A percentile compares a stretch with the other conserved stretches of the same genome.
Conservation (phyloP, 225 moss, liverwort and hornwort species). For the Sphagnum tenellum region DNA sequence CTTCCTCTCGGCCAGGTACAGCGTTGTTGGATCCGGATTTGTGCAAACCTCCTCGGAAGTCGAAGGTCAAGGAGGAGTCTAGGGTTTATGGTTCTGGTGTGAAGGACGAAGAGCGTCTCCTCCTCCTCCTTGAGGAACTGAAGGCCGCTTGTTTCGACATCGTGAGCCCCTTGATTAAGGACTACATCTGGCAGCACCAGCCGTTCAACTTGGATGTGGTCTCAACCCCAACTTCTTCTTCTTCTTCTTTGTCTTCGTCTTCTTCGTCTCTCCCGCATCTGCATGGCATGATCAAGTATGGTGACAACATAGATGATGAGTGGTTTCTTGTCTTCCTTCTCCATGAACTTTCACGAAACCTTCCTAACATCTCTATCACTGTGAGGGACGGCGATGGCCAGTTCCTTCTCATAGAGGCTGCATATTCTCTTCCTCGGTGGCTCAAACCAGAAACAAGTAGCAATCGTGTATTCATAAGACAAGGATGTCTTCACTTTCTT, state of each 20-base stretch:
- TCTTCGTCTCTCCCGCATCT: conserved; percentile 40
- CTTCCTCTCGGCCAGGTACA: neutral
- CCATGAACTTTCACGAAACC: conserved; percentile 30
- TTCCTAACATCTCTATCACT: conserved; percentile 41
- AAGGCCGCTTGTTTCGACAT: conserved; percentile 22
- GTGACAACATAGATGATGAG: conserved; percentile 91
- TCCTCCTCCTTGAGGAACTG: conserved; percentile 28
- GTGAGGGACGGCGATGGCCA: conserved; percentile 84
- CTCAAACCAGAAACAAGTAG: conserved; percentile 71
- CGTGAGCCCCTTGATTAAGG: conserved; percentile 31
- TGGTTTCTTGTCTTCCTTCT: conserved; percentile 74
- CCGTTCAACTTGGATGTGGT: conserved; percentile 55
- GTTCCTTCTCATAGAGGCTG: conserved; percentile 82
- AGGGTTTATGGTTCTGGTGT: too few relatives aligned
- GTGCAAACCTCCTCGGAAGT: too few relatives aligned
- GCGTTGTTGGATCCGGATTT: conserved; percentile 1
- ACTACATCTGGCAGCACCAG: conserved; percentile 89
- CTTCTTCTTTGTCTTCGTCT: conserved; percentile 3
- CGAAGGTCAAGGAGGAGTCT: too few relatives aligned
- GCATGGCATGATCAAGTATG: conserved; percentile 52
- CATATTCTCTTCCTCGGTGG: conserved; percentile 75
- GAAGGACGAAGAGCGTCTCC: too few relatives aligned
- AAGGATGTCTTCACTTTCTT: conserved; percentile 54
- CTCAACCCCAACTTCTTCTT: conserved; percentile 5
- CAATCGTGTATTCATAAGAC: conserved; percentile 64